Percentiles rank a stretch among this genome's conserved stretches.
Conservation (phyloP, 768 basidiomycete genomes). For the Pleurotus giganteus region DNA sequence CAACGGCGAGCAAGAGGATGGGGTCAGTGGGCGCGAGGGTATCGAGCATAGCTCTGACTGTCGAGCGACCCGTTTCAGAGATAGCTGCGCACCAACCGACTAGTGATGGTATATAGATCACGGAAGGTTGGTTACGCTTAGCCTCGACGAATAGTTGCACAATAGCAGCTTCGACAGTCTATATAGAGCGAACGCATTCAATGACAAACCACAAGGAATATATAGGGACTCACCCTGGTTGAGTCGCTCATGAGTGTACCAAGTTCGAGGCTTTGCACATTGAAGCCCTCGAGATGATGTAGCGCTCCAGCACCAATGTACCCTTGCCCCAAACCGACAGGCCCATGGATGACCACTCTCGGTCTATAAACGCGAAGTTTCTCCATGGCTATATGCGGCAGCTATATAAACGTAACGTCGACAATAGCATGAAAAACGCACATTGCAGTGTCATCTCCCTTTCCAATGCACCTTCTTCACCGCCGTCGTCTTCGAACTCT, state of each 20-base stretch:
- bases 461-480: slow-evolving; percentile 81
- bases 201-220: not conserved
- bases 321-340: slow-evolving; percentile 84
- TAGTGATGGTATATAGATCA: slow-evolving; percentile 92
- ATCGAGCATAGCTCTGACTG: slow-evolving; percentile 88
- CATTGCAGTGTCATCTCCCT: slow-evolving; percentile 87
- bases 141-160: slow-evolving; percentile 97
- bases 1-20: slow-evolving; percentile 86
- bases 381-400: slow-evolving; percentile 72
- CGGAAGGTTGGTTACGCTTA: slow-evolving; percentile 93
- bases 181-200: slow-evolving; percentile 4
- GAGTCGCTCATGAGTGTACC: slow-evolving; percentile 88
- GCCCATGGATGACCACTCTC: slow-evolving; percentile 79
- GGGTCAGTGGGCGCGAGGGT: slow-evolving; percentile 90
- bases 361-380: slow-evolving; percentile 89
- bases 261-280: slow-evolving; percentile 91
- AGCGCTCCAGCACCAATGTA: slow-evolving; percentile 89
- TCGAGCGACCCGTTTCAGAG: slow-evolving; percentile 79
- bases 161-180: slow-evolving; percentile 90
- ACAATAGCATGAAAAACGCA: slow-evolving; percentile 32
- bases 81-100: slow-evolving; percentile 83
- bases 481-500: slow-evolving; percentile 78
- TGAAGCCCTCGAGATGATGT: slow-evolving; percentile 94
- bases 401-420: not conserved
- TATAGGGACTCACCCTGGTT: slow-evolving; percentile 60